Evolutionary conservation across 805 yeast genomes (phyloP).

Genomic region (Starmerella riodocensis): DNA sequence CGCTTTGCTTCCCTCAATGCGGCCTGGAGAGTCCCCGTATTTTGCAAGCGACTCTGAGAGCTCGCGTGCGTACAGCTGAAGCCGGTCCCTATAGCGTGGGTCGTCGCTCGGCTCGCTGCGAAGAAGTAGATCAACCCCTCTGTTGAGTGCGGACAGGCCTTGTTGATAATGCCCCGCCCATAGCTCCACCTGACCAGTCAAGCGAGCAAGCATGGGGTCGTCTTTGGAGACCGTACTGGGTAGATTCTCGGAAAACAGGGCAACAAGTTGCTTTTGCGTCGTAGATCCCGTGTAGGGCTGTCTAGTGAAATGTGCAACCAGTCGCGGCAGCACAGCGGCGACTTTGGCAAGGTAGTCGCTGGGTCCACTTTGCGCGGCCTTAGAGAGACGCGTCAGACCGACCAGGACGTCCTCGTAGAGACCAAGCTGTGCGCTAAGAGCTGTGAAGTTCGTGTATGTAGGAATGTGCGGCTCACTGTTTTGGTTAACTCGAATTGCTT

Average conservation of each 20-base stretch:
- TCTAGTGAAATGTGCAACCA: constrained; percentile 5
- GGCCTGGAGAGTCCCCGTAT: constrained; percentile 53
- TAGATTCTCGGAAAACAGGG: constrained; percentile 42
- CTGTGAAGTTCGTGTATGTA: constrained; percentile 75
- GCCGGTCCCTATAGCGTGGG: constrained; percentile 3
- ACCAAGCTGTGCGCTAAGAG: constrained; percentile 66
- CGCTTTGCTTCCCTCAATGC: constrained; percentile 65
- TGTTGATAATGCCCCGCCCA: constrained; percentile 87
- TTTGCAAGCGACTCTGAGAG: constrained; percentile 5
- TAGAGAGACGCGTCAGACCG: constrained; percentile 56
- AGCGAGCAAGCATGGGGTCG: constrained; percentile 61
- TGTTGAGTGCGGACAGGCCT: constrained; percentile 72
- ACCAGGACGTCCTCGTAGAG: constrained; percentile 80
- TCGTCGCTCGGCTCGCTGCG: not conserved
- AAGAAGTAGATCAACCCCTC: constrained; percentile 40
- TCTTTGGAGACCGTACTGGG: constrained; percentile 52
- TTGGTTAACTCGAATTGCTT: constrained; percentile 52
- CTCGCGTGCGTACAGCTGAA: constrained; percentile 11
- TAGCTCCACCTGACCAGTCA: constrained; percentile 69
- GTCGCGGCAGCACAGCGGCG: constrained; percentile 22
- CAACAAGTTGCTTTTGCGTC: constrained; percentile 8
- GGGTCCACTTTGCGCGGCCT: constrained; percentile 43
- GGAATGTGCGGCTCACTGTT: constrained; percentile 67
- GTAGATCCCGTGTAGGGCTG: constrained; percentile 3
- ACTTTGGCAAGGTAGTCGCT: constrained; percentile 34